Evolutionary conservation across 306 rosid species (phyloP), one percentile per base, ranked within the genome.

Genomic region (Vigna trinervia): DNA sequence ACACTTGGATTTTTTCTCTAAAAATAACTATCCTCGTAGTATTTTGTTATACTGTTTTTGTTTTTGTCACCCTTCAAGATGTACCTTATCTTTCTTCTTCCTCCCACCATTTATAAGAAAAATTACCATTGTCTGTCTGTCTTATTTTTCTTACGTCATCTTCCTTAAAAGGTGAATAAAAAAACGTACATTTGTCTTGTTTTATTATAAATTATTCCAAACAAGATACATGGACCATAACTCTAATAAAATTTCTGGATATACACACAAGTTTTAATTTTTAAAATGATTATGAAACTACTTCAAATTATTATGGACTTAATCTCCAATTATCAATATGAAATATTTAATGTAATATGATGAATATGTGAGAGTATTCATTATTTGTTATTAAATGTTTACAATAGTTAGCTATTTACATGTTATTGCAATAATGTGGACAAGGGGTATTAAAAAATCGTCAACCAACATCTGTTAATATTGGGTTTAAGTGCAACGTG

Each of bases 1-100:
- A 61, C 9, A 38, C 50, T 63, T 63, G 9, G 66, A 75, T 68
- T 67, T 74, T 64, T 36, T 51, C 6, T 15, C 15, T 4, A 12
- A 11, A 2, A 3, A 11, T 11, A 11, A 11, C 50, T 45, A 45
- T 3, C 12, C 4, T 12, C 11, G 13, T 3, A 11, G 50, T 45
- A 11, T 45, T 45, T 13, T 45, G 4, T 12, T 2, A 4, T 12
- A 8, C 46, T 41, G 53, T 43, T 54, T 5, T 66, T 54, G 52
- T 77, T 65, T 62, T 58, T 65, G 10, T 60, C 52, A 41, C 26
- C 32, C 17, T 9, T 0, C 2, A 64, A n/a, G 17, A 36, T 15
- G 2, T 17, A 8, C 9, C 45, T 39, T 41, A 39, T 7, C 47
- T 65, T 38, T 10, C 30, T 65, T 65, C n/a, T 65, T 41, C 34